Evolutionary conservation across 352 stramenopile genomes (phyloP).

Genomic region (Pythium periplocum): DNA sequence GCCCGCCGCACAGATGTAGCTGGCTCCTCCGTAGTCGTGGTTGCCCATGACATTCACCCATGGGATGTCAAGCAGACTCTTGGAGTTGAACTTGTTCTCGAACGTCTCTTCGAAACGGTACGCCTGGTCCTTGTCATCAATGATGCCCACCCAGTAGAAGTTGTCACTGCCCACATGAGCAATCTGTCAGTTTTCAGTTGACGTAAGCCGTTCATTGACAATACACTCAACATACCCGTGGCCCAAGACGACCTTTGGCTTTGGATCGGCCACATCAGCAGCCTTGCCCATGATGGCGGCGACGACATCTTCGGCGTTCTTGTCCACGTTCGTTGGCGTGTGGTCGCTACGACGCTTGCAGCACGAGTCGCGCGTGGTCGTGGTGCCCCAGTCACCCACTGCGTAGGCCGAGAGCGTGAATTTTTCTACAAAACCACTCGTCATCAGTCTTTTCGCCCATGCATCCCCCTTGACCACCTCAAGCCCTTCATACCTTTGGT

Average conservation of each 20-base stretch:
- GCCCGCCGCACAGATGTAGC: constrained; percentile 61
- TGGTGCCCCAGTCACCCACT: constrained; percentile 76
- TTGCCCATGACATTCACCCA: constrained; percentile 87
- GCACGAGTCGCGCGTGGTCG: constrained; percentile 58
- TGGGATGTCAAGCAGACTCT: constrained; percentile 47
- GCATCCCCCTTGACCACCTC: background rate
- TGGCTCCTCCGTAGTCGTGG: constrained; percentile 79
- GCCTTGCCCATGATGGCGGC: constrained; percentile 43
- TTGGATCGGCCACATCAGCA: constrained; percentile 23
- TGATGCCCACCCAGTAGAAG: constrained; percentile 79
- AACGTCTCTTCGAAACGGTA: constrained; percentile 78
- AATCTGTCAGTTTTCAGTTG: background rate
- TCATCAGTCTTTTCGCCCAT: background rate
- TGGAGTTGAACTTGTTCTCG: constrained; percentile 60
- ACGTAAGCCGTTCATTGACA: background rate
- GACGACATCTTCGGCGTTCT: constrained; percentile 70
- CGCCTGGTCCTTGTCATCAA: constrained; percentile 40
- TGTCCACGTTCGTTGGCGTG: constrained; percentile 45
- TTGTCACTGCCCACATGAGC: constrained; percentile 32
- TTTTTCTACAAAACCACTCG: constrained; percentile 13
- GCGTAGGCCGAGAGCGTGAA: constrained; percentile 53
- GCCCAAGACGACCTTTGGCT: constrained; percentile 53
- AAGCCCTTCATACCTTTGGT: constrained; percentile 22
- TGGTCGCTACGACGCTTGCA: constrained; percentile 51
- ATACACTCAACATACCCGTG: constrained; percentile 24